Evolutionary conservation across 73 alveolate genomes (phyloP).

Genomic region (Symbiodinium natans): DNA sequence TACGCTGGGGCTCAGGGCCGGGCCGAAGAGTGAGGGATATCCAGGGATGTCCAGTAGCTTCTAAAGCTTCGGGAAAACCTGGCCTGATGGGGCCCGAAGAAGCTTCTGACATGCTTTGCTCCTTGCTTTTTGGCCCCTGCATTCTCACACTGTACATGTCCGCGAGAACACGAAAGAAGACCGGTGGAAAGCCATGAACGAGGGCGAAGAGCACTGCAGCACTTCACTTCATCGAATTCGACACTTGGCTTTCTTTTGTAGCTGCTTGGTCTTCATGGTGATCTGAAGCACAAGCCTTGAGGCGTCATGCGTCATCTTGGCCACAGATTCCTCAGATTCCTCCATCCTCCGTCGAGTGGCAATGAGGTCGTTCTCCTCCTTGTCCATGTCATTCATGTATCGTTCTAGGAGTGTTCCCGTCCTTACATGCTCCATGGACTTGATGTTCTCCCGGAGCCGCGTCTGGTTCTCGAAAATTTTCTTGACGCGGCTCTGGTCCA

Average conservation of each 20-base stretch:
- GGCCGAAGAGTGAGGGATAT: too few species aligned
- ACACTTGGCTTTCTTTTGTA: slow-evolving; percentile 64
- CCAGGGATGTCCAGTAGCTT: too few species aligned
- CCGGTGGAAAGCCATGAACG: too few species aligned
- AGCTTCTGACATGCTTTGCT: too few species aligned
- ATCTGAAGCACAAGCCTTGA: slow-evolving; percentile 60
- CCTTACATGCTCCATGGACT: slow-evolving; percentile 83
- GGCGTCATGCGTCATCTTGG: slow-evolving; percentile 58
- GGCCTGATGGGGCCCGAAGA: too few species aligned
- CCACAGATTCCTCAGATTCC: slow-evolving; percentile 29
- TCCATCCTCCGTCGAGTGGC: slow-evolving; percentile 51
- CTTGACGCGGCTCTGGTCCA: slow-evolving; percentile 50
- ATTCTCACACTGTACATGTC: not conserved
- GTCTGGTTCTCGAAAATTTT: slow-evolving; percentile 84
- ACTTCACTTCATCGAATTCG: not conserved
- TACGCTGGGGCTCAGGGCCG: too few species aligned
- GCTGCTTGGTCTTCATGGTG: slow-evolving; percentile 69
- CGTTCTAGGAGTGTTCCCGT: slow-evolving; percentile 69
- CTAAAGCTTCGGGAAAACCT: too few species aligned
- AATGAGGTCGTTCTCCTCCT: slow-evolving; percentile 76
- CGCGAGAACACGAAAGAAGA: not conserved
- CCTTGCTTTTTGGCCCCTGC: not conserved
- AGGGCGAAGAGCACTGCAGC: not conserved
- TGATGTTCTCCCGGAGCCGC: slow-evolving; percentile 86
- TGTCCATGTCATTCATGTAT: slow-evolving; percentile 92